A percentile compares a stretch with the other conserved stretches of the same genome.
Evolutionary conservation across 2,329 filamentous ascomycete species (phyloP).

Genomic region (Chrysoporthe austroafricana): DNA sequence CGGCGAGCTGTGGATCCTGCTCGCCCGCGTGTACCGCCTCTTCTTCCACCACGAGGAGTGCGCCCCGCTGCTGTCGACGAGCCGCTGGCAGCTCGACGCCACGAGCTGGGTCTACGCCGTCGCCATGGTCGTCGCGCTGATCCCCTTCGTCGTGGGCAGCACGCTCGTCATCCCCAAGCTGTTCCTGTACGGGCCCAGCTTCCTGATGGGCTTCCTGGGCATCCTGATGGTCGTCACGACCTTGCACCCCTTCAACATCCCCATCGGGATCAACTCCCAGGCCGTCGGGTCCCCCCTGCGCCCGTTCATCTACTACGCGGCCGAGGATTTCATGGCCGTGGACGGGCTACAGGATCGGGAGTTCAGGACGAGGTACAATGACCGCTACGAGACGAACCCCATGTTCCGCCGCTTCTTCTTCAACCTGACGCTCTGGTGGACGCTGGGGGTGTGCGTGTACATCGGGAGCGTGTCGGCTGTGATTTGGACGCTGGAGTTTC

Average conservation of each 20-base stretch:
- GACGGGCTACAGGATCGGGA: slow-evolving; percentile 28
- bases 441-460: slow-evolving; percentile 25
- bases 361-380: slow-evolving; percentile 24
- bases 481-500: slow-evolving; percentile 26
- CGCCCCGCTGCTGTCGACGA: slow-evolving; percentile 26
- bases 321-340: slow-evolving; percentile 28
- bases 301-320: slow-evolving; percentile 27
- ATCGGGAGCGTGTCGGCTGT: slow-evolving; percentile 27
- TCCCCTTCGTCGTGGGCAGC: slow-evolving; percentile 26
- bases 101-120: slow-evolving; percentile 26
- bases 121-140: slow-evolving; percentile 22
- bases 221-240: slow-evolving; percentile 22
- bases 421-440: slow-evolving; percentile 29
- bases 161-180: slow-evolving; percentile 21
- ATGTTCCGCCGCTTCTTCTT: slow-evolving; percentile 27
- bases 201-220: slow-evolving; percentile 25
- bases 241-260: slow-evolving; percentile 22
- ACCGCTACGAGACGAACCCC: slow-evolving; percentile 24
- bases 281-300: slow-evolving; percentile 22
- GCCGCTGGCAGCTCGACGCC: slow-evolving; percentile 26
- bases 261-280: slow-evolving; percentile 24
- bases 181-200: slow-evolving; percentile 26
- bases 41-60: slow-evolving; percentile 22
- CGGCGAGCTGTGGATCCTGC: slow-evolving; percentile 35
- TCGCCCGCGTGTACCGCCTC: slow-evolving; percentile 22